Percentiles rank a stretch among this genome's conserved stretches.
phyloP scores from a whole-genome alignment of 345 rosid species.

The Cardamine occulta region DNA sequence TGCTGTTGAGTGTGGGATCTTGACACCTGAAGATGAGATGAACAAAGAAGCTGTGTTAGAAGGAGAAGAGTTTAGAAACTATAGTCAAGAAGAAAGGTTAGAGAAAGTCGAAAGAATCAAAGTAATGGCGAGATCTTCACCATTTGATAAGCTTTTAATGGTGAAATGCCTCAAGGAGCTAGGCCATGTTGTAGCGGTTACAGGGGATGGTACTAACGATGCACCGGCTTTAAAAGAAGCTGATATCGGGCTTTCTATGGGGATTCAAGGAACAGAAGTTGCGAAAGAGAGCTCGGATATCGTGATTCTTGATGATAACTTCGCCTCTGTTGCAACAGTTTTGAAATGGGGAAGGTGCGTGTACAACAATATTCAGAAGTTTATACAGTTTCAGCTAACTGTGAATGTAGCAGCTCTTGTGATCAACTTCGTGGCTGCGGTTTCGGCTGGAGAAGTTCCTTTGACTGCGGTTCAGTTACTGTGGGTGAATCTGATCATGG shows the following conservation, averaged over 20 bases:
- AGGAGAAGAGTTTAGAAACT: constrained; percentile 64
- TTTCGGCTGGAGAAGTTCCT: constrained; percentile 73
- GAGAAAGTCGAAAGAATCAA: constrained; percentile 57
- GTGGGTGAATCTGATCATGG: constrained; percentile 85
- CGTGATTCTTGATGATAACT: constrained; percentile 74
- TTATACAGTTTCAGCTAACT: constrained; percentile 80
- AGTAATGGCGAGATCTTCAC: constrained; percentile 87
- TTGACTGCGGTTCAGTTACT: constrained; percentile 69
- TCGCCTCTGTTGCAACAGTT: constrained; percentile 65
- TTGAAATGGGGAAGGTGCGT: constrained; percentile 83
- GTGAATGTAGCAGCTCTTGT: constrained; percentile 69
- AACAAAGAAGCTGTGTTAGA: constrained; percentile 54
- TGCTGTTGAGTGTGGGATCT: constrained; percentile 76
- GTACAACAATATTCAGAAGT: constrained; percentile 73
- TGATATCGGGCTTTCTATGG: constrained; percentile 78
- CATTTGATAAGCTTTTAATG: constrained; percentile 74
- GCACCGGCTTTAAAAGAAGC: constrained; percentile 84
- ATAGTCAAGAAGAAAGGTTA: constrained; percentile 49
- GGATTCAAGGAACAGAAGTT: constrained; percentile 77
- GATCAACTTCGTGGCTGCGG: constrained; percentile 74
- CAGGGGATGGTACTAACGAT: constrained; percentile 78
- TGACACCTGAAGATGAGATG: constrained; percentile 44
- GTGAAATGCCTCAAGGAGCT: constrained; percentile 70
- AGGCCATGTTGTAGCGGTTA: constrained; percentile 81
- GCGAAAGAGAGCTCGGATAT: constrained; percentile 87